Evolutionary conservation across 2,329 filamentous ascomycete species (phyloP).

Genomic region (Aureobasidium sp.): DNA sequence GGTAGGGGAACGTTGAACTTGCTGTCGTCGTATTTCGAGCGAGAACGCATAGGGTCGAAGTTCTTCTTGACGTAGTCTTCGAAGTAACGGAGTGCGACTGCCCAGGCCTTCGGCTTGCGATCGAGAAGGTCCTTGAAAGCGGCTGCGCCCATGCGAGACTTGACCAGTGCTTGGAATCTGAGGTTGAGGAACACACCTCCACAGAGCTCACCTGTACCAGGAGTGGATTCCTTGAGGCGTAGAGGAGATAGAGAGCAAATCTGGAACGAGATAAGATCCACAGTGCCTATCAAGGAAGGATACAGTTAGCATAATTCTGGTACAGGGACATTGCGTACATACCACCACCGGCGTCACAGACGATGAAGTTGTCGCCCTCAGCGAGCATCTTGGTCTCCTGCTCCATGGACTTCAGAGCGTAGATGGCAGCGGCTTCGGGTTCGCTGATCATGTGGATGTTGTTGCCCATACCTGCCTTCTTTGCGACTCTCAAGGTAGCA

Average conservation of each 20-base stretch:
- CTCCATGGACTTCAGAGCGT: slow-evolving; percentile 70
- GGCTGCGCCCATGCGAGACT: background rate
- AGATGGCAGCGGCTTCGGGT: slow-evolving; percentile 72
- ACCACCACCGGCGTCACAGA: slow-evolving; percentile 23
- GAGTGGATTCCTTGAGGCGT: background rate
- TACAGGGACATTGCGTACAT: no score
- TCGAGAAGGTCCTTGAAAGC: background rate
- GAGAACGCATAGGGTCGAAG: slow-evolving; percentile 50
- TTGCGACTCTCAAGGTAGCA: slow-evolving; percentile 69
- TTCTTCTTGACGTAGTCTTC: slow-evolving; percentile 81
- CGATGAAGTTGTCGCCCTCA: slow-evolving; percentile 58
- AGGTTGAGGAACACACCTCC: background rate
- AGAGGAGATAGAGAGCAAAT: background rate
- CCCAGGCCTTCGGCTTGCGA: background rate
- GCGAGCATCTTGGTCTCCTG: slow-evolving; percentile 57
- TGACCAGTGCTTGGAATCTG: background rate
- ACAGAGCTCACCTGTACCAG: background rate
- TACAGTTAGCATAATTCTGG: no score
- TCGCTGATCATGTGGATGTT: slow-evolving; percentile 58
- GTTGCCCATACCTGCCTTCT: slow-evolving; percentile 69
- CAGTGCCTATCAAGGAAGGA: no score
- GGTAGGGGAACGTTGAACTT: slow-evolving; percentile 75
- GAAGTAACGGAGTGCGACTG: slow-evolving; percentile 45
- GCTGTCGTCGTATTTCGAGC: slow-evolving; percentile 57
- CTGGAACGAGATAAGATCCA: background rate